Evolutionary conservation across 1,139 yeast species (phyloP), one percentile per base, ranked within the genome.

Genomic region (Yamadazyma buinensis): DNA sequence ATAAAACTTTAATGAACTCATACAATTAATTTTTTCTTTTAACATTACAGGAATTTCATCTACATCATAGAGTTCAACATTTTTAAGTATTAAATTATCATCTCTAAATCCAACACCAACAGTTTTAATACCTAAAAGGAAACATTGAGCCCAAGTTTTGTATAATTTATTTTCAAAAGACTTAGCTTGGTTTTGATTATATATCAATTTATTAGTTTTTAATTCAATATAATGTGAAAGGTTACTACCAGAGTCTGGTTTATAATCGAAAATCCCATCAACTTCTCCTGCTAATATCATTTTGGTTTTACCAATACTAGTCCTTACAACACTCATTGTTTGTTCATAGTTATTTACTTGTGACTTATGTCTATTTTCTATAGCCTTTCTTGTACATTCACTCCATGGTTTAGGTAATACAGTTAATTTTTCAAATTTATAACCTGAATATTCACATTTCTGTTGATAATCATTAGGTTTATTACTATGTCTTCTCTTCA

Each of bases 81-180:
- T 61, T 43, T 72, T 66, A 37, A 94, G 61, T 19, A 72, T 57
- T 33, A 84, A 71, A 28, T 74, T 62, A 20, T 84, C 84, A 53
- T 88, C 95, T 43, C 97, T 71, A 58, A 84, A 92, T 0, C 97
- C 99, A 52, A 86, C 85, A 1, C 85, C 75, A 4, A 92, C 71
- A 41, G 75, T 76, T 9, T 83, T 80, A 13, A 90, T 73, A 4
- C 98, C 98, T 35, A 87, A 69, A 27, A 94, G 62, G 55, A 90
- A 94, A 43, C 95, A 82, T 61, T 90, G 97, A 3, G 95, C 88
- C 99, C 99, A 94, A 0, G 94, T 73, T 41, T 69, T 76, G 55
- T 82, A 76, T 29, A 90, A 58, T 54, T 80, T 88, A 55, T 59
- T 74, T 53, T 90, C 96, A 51, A 90, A 88, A 6, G 61, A 68